These are phyloP conservation scores for Penicillium vulpinum DNA, from an alignment of 2,329 filamentous ascomycete genomes.

Conservation along the genomic window DNA sequence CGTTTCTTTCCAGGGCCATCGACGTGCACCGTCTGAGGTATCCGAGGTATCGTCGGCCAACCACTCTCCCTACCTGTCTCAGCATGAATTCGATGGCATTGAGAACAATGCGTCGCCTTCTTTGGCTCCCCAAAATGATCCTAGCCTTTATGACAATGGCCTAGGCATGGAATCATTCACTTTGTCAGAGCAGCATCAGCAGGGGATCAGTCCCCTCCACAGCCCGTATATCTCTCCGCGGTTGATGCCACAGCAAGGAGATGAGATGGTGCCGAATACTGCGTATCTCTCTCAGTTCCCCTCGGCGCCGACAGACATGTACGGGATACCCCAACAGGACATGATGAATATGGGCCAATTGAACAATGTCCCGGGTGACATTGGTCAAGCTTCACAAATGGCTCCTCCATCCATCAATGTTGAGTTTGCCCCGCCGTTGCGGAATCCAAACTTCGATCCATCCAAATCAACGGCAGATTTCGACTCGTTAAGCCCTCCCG, in stretches of 20 bases:
- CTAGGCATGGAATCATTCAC: constrained; percentile 77
- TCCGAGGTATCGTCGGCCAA: constrained; percentile 86
- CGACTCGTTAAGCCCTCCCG: constrained; percentile 80
- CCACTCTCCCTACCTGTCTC: constrained; percentile 77
- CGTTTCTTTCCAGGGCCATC: constrained; percentile 72
- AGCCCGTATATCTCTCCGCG: constrained; percentile 71
- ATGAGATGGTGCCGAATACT: constrained; percentile 55
- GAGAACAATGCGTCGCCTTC: constrained; percentile 76
- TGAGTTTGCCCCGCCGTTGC: constrained; percentile 77
- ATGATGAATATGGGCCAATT: constrained; percentile 48
- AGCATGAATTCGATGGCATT: constrained; percentile 74
- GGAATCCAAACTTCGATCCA: constrained; percentile 65
- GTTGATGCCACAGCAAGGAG: constrained; percentile 69
- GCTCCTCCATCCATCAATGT: constrained; percentile 94
- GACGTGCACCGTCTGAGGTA: constrained; percentile 83
- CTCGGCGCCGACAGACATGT: constrained; percentile 52
- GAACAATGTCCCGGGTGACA: constrained; percentile 55
- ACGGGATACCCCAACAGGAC: constrained; percentile 50
- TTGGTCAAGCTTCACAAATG: constrained; percentile 72
- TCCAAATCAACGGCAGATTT: constrained; percentile 65
- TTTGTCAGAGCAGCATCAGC: constrained; percentile 64
- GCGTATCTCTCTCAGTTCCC: constrained; percentile 52
- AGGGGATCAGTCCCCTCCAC: constrained; percentile 61
- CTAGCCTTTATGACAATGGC: constrained; percentile 72
- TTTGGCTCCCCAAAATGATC: constrained; percentile 70